A percentile compares a stretch with the other conserved stretches of the same genome.
These are phyloP conservation scores for Spiromastix sp. DNA, from an alignment of 2,329 filamentous ascomycete species.

Conservation along the genomic window DNA sequence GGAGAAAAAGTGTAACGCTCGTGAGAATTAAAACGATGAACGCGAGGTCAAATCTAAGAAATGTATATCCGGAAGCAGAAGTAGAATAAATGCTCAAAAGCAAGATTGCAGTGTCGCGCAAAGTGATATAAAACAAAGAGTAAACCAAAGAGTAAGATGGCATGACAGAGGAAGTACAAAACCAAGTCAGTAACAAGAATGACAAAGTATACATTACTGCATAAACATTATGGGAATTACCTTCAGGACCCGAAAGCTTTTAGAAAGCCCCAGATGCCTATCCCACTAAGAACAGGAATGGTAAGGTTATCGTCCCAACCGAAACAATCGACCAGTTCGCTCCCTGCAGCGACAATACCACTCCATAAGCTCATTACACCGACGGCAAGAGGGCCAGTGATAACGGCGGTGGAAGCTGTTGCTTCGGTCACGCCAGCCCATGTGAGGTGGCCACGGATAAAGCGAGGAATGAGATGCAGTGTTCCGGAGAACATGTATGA, in stretches of 20 bases:
- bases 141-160: too few relatives aligned
- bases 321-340: slow-evolving; percentile 83
- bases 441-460: slow-evolving; percentile 50
- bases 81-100: too few relatives aligned
- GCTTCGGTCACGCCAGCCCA: slow-evolving; percentile 25
- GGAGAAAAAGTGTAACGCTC: too few relatives aligned
- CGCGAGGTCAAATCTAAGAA: too few relatives aligned
- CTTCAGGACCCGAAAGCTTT: slow-evolving; percentile 57
- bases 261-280: slow-evolving; percentile 84
- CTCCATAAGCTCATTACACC: slow-evolving; percentile 75
- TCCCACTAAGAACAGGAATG: slow-evolving; percentile 81
- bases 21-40: too few relatives aligned
- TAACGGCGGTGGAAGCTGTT: slow-evolving; percentile 45
- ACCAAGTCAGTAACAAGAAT: background rate
- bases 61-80: too few relatives aligned
- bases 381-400: slow-evolving; percentile 64
- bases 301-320: slow-evolving; percentile 97
- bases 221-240: too few relatives aligned
- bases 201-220: too few relatives aligned
- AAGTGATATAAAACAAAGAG: too few relatives aligned
- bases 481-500: slow-evolving; percentile 73
- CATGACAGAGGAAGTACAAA: background rate
- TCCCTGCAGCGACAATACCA: slow-evolving; percentile 77
- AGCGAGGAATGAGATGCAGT: slow-evolving; percentile 55
- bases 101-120: too few relatives aligned